phyloP scores from a whole-genome alignment of 78 protist genomes.

The Monocercomonoides exilis region DNA sequence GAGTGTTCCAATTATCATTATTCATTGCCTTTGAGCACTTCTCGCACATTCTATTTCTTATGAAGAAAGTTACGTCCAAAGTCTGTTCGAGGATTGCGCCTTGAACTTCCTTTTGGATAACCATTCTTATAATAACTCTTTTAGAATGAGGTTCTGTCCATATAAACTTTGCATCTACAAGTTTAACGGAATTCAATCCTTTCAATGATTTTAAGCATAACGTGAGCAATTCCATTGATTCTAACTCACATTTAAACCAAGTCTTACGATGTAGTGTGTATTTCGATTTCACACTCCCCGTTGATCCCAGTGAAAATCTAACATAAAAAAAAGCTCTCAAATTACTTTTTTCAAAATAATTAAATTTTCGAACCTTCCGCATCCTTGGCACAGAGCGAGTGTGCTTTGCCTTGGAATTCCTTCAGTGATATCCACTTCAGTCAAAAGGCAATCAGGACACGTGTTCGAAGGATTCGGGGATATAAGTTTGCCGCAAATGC shows the following conservation, averaged over 20 bases:
- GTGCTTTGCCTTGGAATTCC: slow-evolving; percentile 75
- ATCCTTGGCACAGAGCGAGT: slow-evolving; percentile 74
- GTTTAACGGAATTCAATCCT: slow-evolving; percentile 67
- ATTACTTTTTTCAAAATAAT: not conserved
- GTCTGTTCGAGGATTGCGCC: not conserved
- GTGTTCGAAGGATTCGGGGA: slow-evolving; percentile 84
- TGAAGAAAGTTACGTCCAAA: slow-evolving; percentile 76
- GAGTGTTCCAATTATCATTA: slow-evolving; percentile 85
- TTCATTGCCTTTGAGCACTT: slow-evolving; percentile 69
- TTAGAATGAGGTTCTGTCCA: slow-evolving; percentile 99
- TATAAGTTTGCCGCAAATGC: slow-evolving; percentile 64
- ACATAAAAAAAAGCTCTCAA: not conserved
- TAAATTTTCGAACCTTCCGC: slow-evolving; percentile 59
- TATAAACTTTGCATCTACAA: slow-evolving; percentile 93
- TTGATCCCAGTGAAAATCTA: not conserved
- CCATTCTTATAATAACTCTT: slow-evolving; percentile 78
- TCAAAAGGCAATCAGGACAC: slow-evolving; percentile 87
- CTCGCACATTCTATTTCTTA: slow-evolving; percentile 68
- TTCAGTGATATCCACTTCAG: slow-evolving; percentile 83
- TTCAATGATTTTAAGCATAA: slow-evolving; percentile 63
- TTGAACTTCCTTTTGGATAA: slow-evolving; percentile 76
- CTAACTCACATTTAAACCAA: slow-evolving; percentile 79
- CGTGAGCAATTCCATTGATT: slow-evolving; percentile 83
- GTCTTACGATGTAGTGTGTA: slow-evolving; percentile 44
- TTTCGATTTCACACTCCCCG: not conserved